phyloP scores from a whole-genome alignment of 371 early-diverging fungal genomes.

The Mortierella sp. region DNA sequence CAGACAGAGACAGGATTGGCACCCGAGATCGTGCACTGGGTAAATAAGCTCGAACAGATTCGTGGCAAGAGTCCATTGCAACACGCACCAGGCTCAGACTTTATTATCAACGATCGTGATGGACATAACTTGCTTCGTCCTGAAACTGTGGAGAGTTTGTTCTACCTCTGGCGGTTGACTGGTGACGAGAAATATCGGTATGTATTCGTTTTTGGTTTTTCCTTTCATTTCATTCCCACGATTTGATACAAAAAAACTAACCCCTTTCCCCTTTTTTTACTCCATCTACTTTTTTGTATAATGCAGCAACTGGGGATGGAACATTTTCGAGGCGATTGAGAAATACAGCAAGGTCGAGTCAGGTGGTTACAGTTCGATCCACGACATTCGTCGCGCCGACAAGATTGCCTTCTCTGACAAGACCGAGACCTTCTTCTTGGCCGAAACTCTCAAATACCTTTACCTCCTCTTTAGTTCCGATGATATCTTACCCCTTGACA shows the following conservation, averaged over 20 bases:
- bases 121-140: slow-evolving; percentile 84
- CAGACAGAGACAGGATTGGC: slow-evolving; percentile 84
- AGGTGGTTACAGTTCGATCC: slow-evolving; percentile 84
- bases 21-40: slow-evolving; percentile 82
- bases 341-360: slow-evolving; percentile 76
- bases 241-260: background rate
- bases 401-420: slow-evolving; percentile 65
- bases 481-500: slow-evolving; percentile 78
- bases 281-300: background rate
- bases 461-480: slow-evolving; percentile 86
- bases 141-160: slow-evolving; percentile 92
- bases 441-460: slow-evolving; percentile 96
- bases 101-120: slow-evolving; percentile 71
- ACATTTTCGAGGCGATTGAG: slow-evolving; percentile 88
- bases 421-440: slow-evolving; percentile 86
- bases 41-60: slow-evolving; percentile 51
- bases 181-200: slow-evolving; percentile 82
- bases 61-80: slow-evolving; percentile 44
- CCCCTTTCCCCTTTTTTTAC: background rate
- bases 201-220: slow-evolving; percentile 1
- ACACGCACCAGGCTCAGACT: slow-evolving; percentile 66
- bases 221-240: background rate
- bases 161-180: slow-evolving; percentile 87
- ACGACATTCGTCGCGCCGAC: slow-evolving; percentile 68
- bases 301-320: slow-evolving; percentile 83